Base-by-base conservation (phyloP, 306 rosid genomes). In the Trichosanthes cucumerina region DNA sequence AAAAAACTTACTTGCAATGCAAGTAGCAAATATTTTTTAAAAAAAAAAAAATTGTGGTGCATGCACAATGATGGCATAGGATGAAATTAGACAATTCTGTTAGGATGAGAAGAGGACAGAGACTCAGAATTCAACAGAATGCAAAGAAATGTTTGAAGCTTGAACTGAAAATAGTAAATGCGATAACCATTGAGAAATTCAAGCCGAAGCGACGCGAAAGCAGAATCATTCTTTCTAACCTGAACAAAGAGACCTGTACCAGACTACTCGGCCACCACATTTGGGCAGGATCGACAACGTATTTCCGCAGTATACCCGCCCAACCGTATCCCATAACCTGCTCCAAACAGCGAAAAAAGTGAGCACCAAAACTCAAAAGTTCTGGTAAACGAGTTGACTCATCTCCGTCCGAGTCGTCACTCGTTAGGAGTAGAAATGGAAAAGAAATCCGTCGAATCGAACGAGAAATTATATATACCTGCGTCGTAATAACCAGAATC, bases 181-280 rank as follows among this genome's bases (percentile, higher is more conserved):
- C 13, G 15, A 46, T 9, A 46, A 46, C 3, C 50, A 46, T 0
- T 1, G 15, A 19, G 8, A 59, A 0, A 59, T 26, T 59, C 8
- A 4, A 59, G 66, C 19, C 9, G 12, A 49, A 14, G 54, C 54
- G 18, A 49, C 12, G 54, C 54, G 5, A 28, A 28, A 62, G 31
- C 16, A 4, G 18, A 77, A 24, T 59, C 21, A 26, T 13, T 65
- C 0, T 65, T 65, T 65, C 47, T 16, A 38, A 84, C 87, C 87
- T 75, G 80, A 81, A 84, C 76, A 84, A 60, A 1, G 84, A 78
- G 62, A 84, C 81, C 43, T 84, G 84, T 59, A 84, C 84, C 10
- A 84, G 82, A 26, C 82, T 84, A 50, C 59, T 73, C 1, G 87
- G 87, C 53, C 33, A 79, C 79, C 79, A 76, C 66, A 76, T 76